Evolutionary conservation across 176 grass and related monocot species (phyloP).

Genomic region (Oryza glumipatula): DNA sequence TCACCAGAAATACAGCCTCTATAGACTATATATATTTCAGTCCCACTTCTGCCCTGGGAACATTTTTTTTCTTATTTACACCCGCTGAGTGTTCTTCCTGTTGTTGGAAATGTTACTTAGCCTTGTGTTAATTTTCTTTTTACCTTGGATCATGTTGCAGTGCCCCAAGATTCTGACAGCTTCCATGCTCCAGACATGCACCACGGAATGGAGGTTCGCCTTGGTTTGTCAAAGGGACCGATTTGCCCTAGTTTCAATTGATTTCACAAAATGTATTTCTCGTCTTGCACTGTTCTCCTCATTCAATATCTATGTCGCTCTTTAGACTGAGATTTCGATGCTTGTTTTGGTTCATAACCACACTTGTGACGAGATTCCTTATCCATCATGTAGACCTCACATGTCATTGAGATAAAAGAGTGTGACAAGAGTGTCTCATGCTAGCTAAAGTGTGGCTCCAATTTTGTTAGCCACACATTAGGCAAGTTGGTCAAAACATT

Average conservation of each 20-base stretch:
- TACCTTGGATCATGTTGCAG: conserved; percentile 30
- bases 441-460: too few relatives aligned
- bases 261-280: conserved; percentile 18
- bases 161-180: conserved; percentile 74
- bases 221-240: conserved; percentile 70
- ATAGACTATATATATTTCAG: not conserved
- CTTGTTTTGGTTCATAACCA: too few relatives aligned
- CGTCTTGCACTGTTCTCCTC: not conserved
- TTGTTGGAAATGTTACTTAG: not conserved
- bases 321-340: not conserved
- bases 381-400: too few relatives aligned
- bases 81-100: not conserved
- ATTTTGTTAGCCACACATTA: too few relatives aligned
- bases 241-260: conserved; percentile 52
- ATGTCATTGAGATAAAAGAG: too few relatives aligned
- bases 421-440: too few relatives aligned
- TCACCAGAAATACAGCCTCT: not conserved
- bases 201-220: conserved; percentile 77
- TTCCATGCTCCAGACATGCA: conserved; percentile 65
- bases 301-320: not conserved
- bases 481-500: too few relatives aligned
- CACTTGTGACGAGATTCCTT: too few relatives aligned
- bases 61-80: not conserved
- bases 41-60: not conserved
- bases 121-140: not conserved